These are phyloP conservation scores for Mariannaea elegans DNA, from an alignment of 2,329 filamentous ascomycete species.

Conservation along the genomic window DNA sequence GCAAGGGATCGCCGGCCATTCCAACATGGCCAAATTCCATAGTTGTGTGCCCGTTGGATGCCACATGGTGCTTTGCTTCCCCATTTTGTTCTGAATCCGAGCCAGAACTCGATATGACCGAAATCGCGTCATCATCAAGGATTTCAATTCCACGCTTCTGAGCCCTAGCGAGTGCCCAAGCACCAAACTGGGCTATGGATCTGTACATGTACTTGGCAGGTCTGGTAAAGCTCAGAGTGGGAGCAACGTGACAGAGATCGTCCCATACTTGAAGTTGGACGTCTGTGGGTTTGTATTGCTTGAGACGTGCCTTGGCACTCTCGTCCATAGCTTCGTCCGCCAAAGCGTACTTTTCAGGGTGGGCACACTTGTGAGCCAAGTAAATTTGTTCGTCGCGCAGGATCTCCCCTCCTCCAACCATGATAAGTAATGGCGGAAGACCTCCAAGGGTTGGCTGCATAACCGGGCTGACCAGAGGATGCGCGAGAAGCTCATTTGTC, in stretches of 20 bases:
- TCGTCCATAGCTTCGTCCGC: constrained; percentile 70
- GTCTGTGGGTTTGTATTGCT: constrained; percentile 81
- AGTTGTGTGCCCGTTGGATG: constrained; percentile 20
- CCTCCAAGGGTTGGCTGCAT: constrained; percentile 90
- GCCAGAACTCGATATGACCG: constrained; percentile 72
- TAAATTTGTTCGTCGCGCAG: constrained; percentile 96
- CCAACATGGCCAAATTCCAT: constrained; percentile 64
- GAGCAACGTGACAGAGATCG: constrained; percentile 89
- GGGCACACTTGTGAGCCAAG: constrained; percentile 90
- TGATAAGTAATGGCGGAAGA: constrained; percentile 84
- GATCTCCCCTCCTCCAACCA: constrained; percentile 88
- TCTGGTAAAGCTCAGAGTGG: constrained; percentile 94
- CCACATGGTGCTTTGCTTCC: constrained; percentile 32
- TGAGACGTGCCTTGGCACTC: constrained; percentile 65
- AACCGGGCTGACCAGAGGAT: constrained; percentile 89
- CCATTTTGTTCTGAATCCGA: constrained; percentile 44
- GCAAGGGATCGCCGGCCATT: constrained; percentile 86
- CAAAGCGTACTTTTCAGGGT: constrained; percentile 80
- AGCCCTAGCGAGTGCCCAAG: constrained; percentile 86
- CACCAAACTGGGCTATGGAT: constrained; percentile 90
- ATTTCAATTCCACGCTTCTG: constrained; percentile 85
- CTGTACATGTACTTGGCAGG: constrained; percentile 97
- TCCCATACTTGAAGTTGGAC: constrained; percentile 98
- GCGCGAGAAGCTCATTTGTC: constrained; percentile 83
- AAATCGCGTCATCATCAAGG: constrained; percentile 79